Evolutionary conservation across 768 basidiomycete species (phyloP).

Genomic region (Crucibulum laeve): DNA sequence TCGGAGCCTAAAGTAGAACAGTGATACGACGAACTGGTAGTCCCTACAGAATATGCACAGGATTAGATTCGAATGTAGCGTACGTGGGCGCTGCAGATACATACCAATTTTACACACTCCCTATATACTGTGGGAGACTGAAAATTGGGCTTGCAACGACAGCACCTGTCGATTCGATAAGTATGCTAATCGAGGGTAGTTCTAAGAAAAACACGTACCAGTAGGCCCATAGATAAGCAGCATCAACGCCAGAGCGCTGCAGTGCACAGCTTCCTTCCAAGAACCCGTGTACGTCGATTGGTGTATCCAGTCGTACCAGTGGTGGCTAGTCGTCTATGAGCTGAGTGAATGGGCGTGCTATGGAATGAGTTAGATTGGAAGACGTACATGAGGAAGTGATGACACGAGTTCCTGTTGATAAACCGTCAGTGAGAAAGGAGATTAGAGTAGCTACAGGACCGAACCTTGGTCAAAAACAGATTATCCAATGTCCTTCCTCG

Average conservation of each 20-base stretch:
- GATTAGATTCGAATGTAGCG: constrained; percentile 3
- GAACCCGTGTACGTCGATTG: constrained; percentile 85
- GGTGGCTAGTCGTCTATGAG: constrained; percentile 60
- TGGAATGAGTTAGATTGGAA: not conserved
- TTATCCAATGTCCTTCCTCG: constrained; percentile 51
- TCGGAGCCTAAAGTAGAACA: not conserved
- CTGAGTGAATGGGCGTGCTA: not conserved
- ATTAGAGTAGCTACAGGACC: not conserved
- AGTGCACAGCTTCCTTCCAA: constrained; percentile 94
- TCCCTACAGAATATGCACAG: constrained; percentile 38
- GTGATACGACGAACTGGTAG: constrained; percentile 42
- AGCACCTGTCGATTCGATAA: constrained; percentile 49
- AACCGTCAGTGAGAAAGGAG: not conserved
- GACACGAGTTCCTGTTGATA: constrained; percentile 47
- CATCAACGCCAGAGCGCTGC: constrained; percentile 92
- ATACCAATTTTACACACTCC: constrained; percentile 85
- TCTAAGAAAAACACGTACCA: constrained; percentile 29
- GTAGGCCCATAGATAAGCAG: constrained; percentile 91
- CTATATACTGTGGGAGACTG: constrained; percentile 88
- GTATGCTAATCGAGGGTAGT: not conserved
- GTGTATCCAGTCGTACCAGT: constrained; percentile 90
- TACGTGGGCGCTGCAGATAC: constrained; percentile 13
- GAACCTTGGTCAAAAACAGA: constrained; percentile 67
- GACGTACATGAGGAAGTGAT: constrained; percentile 49
- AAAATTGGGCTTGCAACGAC: constrained; percentile 96